phyloP scores from a whole-genome alignment of 1,139 yeast species.

The Meyerozyma sp. region DNA sequence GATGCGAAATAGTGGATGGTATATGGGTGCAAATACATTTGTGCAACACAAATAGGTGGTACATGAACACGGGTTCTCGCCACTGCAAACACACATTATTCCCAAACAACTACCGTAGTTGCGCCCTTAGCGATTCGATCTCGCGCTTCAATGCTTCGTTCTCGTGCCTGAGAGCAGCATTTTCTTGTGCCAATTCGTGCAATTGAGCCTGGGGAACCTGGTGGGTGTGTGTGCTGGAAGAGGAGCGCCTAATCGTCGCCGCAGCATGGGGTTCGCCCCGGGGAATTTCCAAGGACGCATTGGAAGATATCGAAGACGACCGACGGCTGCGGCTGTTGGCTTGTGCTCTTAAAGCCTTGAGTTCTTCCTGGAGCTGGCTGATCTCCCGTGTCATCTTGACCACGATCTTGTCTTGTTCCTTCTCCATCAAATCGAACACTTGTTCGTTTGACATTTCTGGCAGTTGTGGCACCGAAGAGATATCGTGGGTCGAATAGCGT shows the following conservation, averaged over 20 bases:
- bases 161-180: conserved; percentile 5
- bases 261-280: background rate
- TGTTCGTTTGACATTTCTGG: conserved; percentile 24
- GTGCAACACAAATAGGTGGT: no score
- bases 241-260: background rate
- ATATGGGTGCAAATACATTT: no score
- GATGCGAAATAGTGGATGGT: background rate
- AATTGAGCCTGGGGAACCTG: background rate
- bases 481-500: conserved; percentile 5
- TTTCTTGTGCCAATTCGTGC: background rate
- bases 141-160: conserved; percentile 11
- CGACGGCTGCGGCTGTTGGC: background rate
- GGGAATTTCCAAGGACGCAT: background rate
- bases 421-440: conserved; percentile 58
- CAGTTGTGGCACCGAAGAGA: conserved; percentile 1
- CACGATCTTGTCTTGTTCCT: conserved; percentile 66
- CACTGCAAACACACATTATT: no score
- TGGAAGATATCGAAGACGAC: conserved; percentile 1
- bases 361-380: conserved; percentile 46
- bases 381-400: conserved; percentile 55
- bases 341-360: conserved; percentile 21
- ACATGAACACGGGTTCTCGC: no score
- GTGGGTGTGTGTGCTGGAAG: background rate
- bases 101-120: background rate
- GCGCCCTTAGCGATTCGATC: conserved; percentile 2